Base-by-base conservation (phyloP, 1,139 yeast species). In the Suhomyces bribrorum region DNA sequence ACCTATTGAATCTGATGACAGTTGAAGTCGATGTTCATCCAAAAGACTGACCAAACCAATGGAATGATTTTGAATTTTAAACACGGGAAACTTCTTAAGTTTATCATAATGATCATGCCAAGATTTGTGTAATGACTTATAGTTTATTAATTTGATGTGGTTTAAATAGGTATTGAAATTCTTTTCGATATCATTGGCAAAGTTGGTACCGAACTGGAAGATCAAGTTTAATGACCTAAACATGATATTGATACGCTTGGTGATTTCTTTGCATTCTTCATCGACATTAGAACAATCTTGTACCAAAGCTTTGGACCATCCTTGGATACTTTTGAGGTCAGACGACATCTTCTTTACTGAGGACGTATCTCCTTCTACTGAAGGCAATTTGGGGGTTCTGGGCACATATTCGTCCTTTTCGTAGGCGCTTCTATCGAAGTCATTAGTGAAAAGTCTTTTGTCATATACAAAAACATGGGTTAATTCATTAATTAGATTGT, bases 391-490 rank as follows among this genome's bases (percentile, higher is more conserved):
- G 30, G 53, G 53, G 23, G 36, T 46, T 7, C 31, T 20, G 7
- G 29, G 28, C 8, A n/a, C n/a, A 22, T 12, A 29, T n/a, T 26
- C 26, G 7, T 36, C 43, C n/a, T 15, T 17, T 12, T 24, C 29
- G 5, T 25, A 23, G 11, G 16, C 7, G 17, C 9, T 13, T 3
- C 17, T 32, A 15, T 44, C 47, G 8, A 41, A 43, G 6, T 42
- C 47, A 8, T 29, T 34, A 24, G 49, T 37, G 14, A 82, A 82
- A 33, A 77, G 58, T 36, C 79, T 64, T 52, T 81, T 75, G 53
- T 83, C 86, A 57, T 71, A 82, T 1, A 77, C 79, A 54, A 74
- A 83, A 3, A 83, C 64, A 40, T 79, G 84, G 37, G 62, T 62
- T 24, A 66, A 50, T 35, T 70, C 76, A 46, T 68, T 66, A 34